Conservation (phyloP, 192 early-diverging fungal genomes). For the Diversispora eburnea region DNA sequence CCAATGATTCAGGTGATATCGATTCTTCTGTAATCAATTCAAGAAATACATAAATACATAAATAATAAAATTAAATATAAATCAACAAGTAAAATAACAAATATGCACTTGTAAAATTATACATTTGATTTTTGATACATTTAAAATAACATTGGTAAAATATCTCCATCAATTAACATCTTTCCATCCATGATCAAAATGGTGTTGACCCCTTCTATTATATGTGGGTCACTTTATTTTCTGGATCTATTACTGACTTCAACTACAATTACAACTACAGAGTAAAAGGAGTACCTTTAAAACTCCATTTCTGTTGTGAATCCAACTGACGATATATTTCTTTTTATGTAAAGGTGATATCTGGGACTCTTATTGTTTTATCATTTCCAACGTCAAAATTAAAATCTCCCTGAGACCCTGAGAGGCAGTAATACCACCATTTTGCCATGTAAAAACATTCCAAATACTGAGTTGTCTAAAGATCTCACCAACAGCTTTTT, state of each 20-base stretch:
- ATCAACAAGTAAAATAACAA: constrained; percentile 9
- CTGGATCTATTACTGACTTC: constrained; percentile 8
- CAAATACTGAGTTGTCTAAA: no score
- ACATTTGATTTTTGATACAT: constrained; percentile 1
- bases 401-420: no score
- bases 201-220: not conserved
- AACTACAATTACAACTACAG: constrained; percentile 26
- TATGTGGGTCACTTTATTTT: constrained; percentile 20
- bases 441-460: no score
- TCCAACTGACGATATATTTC: constrained; percentile 13
- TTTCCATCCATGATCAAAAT: constrained; percentile 8
- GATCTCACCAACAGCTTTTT: no score
- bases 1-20: not conserved
- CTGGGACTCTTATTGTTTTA: constrained; percentile 24
- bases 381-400: constrained; percentile 18
- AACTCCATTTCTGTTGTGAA: constrained; percentile 19
- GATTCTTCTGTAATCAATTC: not conserved
- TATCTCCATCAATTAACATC: not conserved
- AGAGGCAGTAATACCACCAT: no score
- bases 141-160: constrained; percentile 17
- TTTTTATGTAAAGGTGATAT: constrained; percentile 11
- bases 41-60: no score
- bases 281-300: constrained; percentile 24
- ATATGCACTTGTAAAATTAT: constrained; percentile 1
- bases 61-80: not conserved